Percentiles rank a stretch among this genome's conserved stretches.
phyloP scores from a whole-genome alignment of 805 yeast genomes.

The Clavispora phyllophila region DNA sequence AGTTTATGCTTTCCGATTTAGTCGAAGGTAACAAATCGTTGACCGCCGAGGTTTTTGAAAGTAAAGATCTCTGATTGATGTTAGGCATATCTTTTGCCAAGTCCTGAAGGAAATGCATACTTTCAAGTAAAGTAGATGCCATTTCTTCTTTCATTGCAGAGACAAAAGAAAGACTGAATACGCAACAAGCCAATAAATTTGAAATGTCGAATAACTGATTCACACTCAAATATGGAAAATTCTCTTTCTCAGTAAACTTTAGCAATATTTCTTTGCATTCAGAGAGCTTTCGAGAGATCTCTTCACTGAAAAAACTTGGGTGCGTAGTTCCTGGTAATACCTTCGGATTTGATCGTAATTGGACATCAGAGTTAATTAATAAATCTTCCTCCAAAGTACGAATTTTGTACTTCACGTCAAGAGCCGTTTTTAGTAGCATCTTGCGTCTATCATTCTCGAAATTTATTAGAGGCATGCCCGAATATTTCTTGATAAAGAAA shows the following conservation, averaged over 20 bases:
- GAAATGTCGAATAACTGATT: constrained; percentile 2
- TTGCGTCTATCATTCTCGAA: not conserved
- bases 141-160: constrained; percentile 2
- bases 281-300: not conserved
- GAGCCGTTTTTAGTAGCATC: not conserved
- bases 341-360: not conserved
- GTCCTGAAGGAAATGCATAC: constrained; percentile 11
- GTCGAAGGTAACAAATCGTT: not conserved
- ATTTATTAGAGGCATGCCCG: not conserved
- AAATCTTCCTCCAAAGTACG: not conserved
- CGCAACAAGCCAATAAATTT: constrained; percentile 7
- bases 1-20: not conserved
- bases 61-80: not conserved
- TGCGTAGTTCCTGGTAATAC: not conserved
- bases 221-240: not conserved
- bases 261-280: constrained; percentile 9
- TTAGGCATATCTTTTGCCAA: constrained; percentile 1
- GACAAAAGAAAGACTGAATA: constrained; percentile 5
- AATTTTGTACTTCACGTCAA: not conserved
- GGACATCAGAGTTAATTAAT: not conserved
- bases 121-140: constrained; percentile 12
- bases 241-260: not conserved
- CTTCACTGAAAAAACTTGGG: not conserved
- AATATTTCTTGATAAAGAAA: not conserved
- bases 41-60: not conserved